These are phyloP conservation scores for Globisporangium cederbergense DNA, from an alignment of 352 stramenopile species.

Conservation along the genomic window DNA sequence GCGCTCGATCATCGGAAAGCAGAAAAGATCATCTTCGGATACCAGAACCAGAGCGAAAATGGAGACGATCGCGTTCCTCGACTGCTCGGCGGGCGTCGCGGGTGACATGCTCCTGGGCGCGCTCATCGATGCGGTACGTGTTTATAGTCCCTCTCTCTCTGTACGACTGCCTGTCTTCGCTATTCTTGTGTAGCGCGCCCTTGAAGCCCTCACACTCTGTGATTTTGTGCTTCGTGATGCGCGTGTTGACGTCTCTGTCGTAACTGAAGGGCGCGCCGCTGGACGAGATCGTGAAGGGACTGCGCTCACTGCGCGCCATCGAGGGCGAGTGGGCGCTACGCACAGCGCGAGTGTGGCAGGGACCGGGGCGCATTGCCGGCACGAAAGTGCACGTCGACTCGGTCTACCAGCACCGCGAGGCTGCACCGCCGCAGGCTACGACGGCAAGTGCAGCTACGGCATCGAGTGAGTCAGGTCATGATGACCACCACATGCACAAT, in stretches of 20 bases:
- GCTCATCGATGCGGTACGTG: constrained; percentile 81
- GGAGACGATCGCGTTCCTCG: constrained; percentile 77
- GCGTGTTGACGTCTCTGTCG: not conserved
- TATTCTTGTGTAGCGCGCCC: too few species aligned
- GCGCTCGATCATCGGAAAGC: too few species aligned
- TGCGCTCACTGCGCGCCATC: constrained; percentile 61
- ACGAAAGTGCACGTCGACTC: constrained; percentile 88
- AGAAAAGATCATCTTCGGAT: too few species aligned
- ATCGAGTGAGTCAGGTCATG: not conserved
- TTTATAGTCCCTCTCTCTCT: not conserved
- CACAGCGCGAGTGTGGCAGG: constrained; percentile 71
- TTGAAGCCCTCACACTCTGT: too few species aligned
- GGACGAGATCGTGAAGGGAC: constrained; percentile 44
- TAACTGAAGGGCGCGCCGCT: constrained; percentile 51
- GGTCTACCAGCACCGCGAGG: constrained; percentile 77
- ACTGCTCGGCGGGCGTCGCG: constrained; percentile 88
- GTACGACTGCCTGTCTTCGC: not conserved
- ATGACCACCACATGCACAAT: not conserved
- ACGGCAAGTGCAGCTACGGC: not conserved
- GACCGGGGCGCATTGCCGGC: constrained; percentile 86
- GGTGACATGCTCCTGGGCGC: constrained; percentile 91
- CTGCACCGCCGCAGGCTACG: constrained; percentile 19
- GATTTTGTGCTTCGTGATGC: not conserved
- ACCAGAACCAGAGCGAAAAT: too few species aligned
- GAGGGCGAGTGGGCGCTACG: constrained; percentile 86